Base-by-base conservation (phyloP, 208 protist species). In the Crithidia bombi region DNA sequence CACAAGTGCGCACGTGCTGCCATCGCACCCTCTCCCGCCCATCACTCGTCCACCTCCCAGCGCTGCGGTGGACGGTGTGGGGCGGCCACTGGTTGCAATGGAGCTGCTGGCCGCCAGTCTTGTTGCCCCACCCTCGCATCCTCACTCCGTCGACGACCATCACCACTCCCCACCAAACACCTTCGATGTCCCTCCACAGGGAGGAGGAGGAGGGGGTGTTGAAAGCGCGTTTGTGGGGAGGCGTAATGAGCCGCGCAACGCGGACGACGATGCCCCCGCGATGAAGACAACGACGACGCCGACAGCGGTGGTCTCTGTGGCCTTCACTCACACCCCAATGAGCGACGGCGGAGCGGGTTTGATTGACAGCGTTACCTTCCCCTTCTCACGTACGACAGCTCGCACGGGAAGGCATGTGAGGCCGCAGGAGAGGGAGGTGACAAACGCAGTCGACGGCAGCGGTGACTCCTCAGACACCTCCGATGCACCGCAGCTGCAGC, bases 291-390 rank as follows among this genome's bases (percentile, higher is more conserved):
- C 11, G 19, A 21, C 43, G 43, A 49, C 11, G 43, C n/a, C 46
- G 14, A 10, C 46, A 30, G 3, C 46, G 9, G 5, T 43, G n/a
- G 28, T 38, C 0, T 38, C 52, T 25, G 57, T 68, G 21, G 67
- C 14, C 21, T 87, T 83, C 36, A n/a, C 62, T 0, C 80, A 91
- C 73, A 83, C 72, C 9, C 87, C 91, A 0, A 93, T 96, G 87
- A 89, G 81, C 38, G 91, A 96, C 44, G 91, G 91, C 26, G 91
- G 88, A 1, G 88, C 76, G 0, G 91, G 91, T 1, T 59, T 94
- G 30, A 61, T 94, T 11, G 82, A 92, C 66, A 90, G 89, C 55
- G 55, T 94, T 46, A 83, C 84, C 17, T 86, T 83, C 43, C 43
- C 52, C n/a, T 2, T 54, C 39, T 51, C 50, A 5, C 43, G n/a